Conservation (phyloP, 129 eudicot species). For the Daucus carota region DH1_v3.0 NC_030386.2:17580501-17581000, state of each 20-base stretch:
- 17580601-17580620: not conserved
- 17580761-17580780: too few relatives aligned
- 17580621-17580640: not conserved
- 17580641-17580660: not conserved
- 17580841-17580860: too few relatives aligned
- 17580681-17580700: slow-evolving; percentile 98
- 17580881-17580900: too few relatives aligned
- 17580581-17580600: not conserved
- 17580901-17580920: too few relatives aligned
- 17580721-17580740: slow-evolving; percentile 97
- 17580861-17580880: too few relatives aligned
- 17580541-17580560: not conserved
- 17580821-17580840: too few relatives aligned
- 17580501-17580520: too few relatives aligned
- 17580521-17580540: not conserved
- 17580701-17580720: slow-evolving; percentile 83
- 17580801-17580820: not conserved
- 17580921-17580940: too few relatives aligned
- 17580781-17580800: too few relatives aligned
- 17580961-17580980: too few relatives aligned
- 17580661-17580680: slow-evolving; percentile 24
- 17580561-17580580: not conserved
- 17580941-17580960: too few relatives aligned
- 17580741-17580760: slow-evolving; percentile 94
- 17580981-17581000: too few relatives aligned